Evolutionary conservation across 2,329 filamentous ascomycete species (phyloP), one percentile per base, ranked within the genome.

Genomic region (Aspergillus sp.): DNA sequence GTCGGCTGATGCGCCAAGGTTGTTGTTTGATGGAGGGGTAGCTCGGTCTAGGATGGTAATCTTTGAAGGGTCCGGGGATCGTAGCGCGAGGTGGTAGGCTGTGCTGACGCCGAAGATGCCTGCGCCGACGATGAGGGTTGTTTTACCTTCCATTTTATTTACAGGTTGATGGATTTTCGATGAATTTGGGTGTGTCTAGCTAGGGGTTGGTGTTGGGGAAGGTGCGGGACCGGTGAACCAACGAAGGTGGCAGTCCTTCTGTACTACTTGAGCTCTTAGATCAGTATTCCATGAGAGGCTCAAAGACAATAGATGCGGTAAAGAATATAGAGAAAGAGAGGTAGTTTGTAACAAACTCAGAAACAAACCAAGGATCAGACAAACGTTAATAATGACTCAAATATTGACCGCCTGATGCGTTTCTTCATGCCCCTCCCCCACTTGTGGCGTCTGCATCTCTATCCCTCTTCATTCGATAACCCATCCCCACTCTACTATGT

Each of bases 61-160:
- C 2, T 76, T 76, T 1, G 83, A 82, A 38, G 80, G 71, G 38
- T 65, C 63, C 19, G 83, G 80, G 67, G 84, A 81, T 60, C 78
- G 79, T 58, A 79, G 78, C 61, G 84, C 83, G 47, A 89, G 81
- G 63, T 89, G 83, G 62, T 87, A 85, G n/a, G 88, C 88, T 0
- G 87, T 89, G 23, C 85, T 88, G 41, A 84, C 83, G 43, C 88
- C 88, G 69, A 90, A 90, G 31, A 88, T 85, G 49, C 88, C 88
- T 7, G 85, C 85, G 38, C 88, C 88, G 48, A 90, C 76, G 60
- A 90, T 88, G 60, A 90, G 75, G 67, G 73, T 69, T 45, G 67
- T 64, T 13, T 11, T 7, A 34, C 62, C 59, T 13, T 70, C 58
- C 61, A 64, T 68, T 1, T 8, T 50, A 19, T 41, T 15, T 15